Evolutionary conservation across 441 rosid genomes (phyloP).

Genomic region (Caryocar brasiliense): DNA sequence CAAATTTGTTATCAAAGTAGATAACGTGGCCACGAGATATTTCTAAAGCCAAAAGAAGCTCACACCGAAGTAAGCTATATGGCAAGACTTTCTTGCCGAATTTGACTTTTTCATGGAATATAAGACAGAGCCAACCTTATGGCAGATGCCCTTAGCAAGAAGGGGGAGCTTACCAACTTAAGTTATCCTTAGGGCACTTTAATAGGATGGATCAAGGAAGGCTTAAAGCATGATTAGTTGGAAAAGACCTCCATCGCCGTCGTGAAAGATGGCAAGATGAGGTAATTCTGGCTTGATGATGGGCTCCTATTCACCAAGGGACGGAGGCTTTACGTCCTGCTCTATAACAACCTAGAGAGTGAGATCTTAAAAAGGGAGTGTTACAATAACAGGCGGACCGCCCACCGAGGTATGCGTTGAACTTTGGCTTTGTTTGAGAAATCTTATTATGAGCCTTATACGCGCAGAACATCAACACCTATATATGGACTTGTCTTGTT

Average conservation of each 20-base stretch:
- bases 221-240: not conserved
- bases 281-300: not conserved
- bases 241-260: not conserved
- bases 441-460: not conserved
- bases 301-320: not conserved
- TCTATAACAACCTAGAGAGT: not conserved
- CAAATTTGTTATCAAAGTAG: not conserved
- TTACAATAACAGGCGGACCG: not conserved
- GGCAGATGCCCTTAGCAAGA: not conserved
- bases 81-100: not conserved
- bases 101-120: not conserved
- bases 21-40: not conserved
- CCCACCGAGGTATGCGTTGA: not conserved
- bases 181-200: not conserved
- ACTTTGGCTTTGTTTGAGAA: not conserved
- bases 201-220: not conserved
- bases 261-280: not conserved
- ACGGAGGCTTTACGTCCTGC: not conserved
- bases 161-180: not conserved
- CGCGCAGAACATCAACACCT: not conserved
- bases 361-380: not conserved
- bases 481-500: not conserved
- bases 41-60: not conserved
- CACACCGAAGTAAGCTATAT: not conserved
- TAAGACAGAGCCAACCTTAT: not conserved